phyloP scores from a whole-genome alignment of 2,329 filamentous ascomycete genomes.

The Pyricularia sp. region DNA sequence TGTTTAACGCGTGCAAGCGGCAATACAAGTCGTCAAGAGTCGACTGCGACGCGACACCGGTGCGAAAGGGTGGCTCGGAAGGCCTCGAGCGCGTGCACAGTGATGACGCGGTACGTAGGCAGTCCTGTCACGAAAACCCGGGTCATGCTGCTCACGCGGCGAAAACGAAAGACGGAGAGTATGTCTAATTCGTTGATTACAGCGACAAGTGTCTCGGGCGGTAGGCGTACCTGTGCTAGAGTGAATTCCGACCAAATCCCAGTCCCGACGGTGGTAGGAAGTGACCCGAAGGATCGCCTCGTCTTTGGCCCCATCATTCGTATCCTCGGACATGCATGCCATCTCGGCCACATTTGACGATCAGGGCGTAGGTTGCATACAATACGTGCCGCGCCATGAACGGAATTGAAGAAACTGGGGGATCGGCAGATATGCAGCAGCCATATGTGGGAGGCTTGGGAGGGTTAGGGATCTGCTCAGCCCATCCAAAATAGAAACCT shows the following conservation, averaged over 20 bases:
- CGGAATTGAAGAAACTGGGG: too few species aligned
- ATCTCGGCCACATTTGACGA: background rate
- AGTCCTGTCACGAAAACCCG: background rate
- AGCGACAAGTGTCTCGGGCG: background rate
- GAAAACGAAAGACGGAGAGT: background rate
- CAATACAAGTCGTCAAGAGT: too few species aligned
- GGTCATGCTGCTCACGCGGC: background rate
- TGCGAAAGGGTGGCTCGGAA: too few species aligned
- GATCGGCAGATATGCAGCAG: too few species aligned
- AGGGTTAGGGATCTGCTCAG: too few species aligned
- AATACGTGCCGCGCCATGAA: too few species aligned
- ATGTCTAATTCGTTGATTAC: background rate
- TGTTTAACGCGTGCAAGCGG: too few species aligned
- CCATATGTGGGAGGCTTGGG: too few species aligned
- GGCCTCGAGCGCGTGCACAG: too few species aligned
- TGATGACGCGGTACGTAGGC: background rate
- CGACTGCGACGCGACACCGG: too few species aligned
- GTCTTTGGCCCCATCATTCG: background rate
- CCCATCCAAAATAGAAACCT: too few species aligned
- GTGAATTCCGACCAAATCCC: background rate
- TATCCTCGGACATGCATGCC: background rate
- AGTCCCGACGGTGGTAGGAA: background rate
- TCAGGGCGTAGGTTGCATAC: too few species aligned
- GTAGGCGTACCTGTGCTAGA: background rate
- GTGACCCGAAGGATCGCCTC: background rate